phyloP scores from a whole-genome alignment of 768 basidiomycete genomes.

The Russula ochroleuca region DNA sequence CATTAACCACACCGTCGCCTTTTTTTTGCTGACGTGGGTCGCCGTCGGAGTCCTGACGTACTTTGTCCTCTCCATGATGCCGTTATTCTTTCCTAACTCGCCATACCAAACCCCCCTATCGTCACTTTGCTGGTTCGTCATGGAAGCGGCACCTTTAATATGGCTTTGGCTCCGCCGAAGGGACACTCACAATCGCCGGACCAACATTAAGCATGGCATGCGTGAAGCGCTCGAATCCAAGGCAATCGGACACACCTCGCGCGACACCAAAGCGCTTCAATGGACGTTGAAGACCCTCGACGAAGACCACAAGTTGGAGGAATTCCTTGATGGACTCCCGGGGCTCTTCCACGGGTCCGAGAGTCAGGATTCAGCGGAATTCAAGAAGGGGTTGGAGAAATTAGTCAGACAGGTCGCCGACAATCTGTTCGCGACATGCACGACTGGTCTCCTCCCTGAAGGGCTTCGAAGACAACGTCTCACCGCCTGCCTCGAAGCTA shows the following conservation, averaged over 20 bases:
- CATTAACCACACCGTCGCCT: constrained; percentile 16
- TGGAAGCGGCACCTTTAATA: constrained; percentile 1
- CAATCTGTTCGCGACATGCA: constrained; percentile 10
- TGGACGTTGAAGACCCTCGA: constrained; percentile 18
- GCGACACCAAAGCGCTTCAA: constrained; percentile 2
- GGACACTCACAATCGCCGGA: not conserved
- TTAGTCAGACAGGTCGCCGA: not conserved
- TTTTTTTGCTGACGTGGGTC: constrained; percentile 5
- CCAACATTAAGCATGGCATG: constrained; percentile 11
- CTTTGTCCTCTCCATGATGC: constrained; percentile 15
- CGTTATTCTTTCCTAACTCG: constrained; percentile 14
- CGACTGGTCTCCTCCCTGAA: constrained; percentile 13
- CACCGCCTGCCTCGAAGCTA: constrained; percentile 5
- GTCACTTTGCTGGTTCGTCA: constrained; percentile 7
- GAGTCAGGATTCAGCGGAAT: not conserved
- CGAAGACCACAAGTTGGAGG: constrained; percentile 19
- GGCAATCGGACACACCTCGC: not conserved
- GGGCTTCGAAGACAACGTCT: constrained; percentile 11
- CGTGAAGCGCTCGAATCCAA: constrained; percentile 8
- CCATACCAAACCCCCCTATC: constrained; percentile 26
- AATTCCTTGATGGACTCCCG: constrained; percentile 18
- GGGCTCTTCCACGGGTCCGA: constrained; percentile 7
- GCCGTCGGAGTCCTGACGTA: constrained; percentile 6
- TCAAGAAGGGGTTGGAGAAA: not conserved
- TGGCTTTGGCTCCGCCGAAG: constrained; percentile 3